These are phyloP conservation scores for Aegilops bicornis DNA, from an alignment of 176 grass and related monocot genomes.

Conservation along the genomic window DNA sequence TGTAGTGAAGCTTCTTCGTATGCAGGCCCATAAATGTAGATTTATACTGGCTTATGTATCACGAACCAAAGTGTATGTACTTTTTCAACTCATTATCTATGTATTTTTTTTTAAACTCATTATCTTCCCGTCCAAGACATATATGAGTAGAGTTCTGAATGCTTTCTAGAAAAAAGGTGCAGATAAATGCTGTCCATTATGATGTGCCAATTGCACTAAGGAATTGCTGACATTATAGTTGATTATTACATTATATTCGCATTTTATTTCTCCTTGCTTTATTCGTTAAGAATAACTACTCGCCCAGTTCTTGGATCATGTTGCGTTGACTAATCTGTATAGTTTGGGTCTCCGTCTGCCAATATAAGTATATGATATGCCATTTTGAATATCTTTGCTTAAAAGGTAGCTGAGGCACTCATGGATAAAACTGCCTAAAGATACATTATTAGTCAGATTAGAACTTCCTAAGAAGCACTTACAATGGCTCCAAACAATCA, in stretches of 20 bases:
- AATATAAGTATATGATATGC: not conserved
- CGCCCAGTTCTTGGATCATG: not conserved
- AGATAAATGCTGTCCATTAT: not conserved
- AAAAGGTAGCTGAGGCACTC: not conserved
- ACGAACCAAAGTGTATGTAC: constrained; percentile 83
- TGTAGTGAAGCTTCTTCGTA: constrained; percentile 67
- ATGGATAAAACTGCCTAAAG: not conserved
- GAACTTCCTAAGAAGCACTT: not conserved
- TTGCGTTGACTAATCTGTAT: not conserved
- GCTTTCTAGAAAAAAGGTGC: not conserved
- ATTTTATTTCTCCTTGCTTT: constrained; percentile 20
- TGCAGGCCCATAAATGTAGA: constrained; percentile 58
- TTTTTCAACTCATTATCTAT: constrained; percentile 46
- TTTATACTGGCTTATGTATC: constrained; percentile 94
- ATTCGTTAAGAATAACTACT: constrained; percentile 1
- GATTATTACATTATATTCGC: constrained; percentile 2
- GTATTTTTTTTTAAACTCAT: constrained; percentile 49
- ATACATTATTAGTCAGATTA: constrained; percentile 1
- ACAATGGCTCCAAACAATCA: not conserved
- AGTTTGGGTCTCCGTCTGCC: not conserved
- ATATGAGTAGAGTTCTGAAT: not conserved
- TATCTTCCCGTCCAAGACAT: not conserved
- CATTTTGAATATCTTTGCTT: not conserved
- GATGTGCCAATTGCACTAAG: not conserved
- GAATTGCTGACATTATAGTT: constrained; percentile 2